phyloP scores from a whole-genome alignment of 306 rosid species.

The Quercus cerris region DNA sequence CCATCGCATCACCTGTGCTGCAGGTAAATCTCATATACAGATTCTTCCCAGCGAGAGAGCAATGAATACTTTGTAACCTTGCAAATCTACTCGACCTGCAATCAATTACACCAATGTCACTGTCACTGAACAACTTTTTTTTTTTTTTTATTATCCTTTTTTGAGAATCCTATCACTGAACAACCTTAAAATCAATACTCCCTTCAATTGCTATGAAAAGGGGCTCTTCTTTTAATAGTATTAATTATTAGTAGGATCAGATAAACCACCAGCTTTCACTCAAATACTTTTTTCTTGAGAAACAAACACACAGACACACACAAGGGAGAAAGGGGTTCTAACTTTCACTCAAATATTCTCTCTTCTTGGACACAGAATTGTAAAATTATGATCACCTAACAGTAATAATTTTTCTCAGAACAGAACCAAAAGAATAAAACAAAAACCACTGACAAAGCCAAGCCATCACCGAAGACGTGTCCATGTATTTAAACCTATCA shows the following conservation, averaged over 20 bases:
- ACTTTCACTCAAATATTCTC: too few species aligned
- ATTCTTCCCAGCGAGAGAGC: conserved; percentile 63
- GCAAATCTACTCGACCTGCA: conserved; percentile 70
- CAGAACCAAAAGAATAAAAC: neutral
- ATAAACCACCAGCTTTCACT: neutral
- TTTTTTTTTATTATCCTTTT: too few species aligned
- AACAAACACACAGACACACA: neutral
- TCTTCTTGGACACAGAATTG: too few species aligned
- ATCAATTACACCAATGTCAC: neutral
- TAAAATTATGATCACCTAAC: too few species aligned
- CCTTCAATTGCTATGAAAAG: neutral
- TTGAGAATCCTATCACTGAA: too few species aligned
- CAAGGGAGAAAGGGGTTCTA: neutral
- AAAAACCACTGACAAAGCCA: neutral
- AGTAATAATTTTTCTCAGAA: neutral
- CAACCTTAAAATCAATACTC: neutral
- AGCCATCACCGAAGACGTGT: neutral
- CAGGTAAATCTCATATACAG: conserved; percentile 57
- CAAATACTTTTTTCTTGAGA: too few species aligned
- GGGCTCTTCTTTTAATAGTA: too few species aligned
- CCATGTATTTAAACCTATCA: neutral
- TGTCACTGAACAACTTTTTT: neutral
- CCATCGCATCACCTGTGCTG: conserved; percentile 84
- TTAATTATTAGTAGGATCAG: neutral
- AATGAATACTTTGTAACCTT: conserved; percentile 49